Conservation (phyloP, 148 eudicot genomes). For the Chenopodium album region DNA sequence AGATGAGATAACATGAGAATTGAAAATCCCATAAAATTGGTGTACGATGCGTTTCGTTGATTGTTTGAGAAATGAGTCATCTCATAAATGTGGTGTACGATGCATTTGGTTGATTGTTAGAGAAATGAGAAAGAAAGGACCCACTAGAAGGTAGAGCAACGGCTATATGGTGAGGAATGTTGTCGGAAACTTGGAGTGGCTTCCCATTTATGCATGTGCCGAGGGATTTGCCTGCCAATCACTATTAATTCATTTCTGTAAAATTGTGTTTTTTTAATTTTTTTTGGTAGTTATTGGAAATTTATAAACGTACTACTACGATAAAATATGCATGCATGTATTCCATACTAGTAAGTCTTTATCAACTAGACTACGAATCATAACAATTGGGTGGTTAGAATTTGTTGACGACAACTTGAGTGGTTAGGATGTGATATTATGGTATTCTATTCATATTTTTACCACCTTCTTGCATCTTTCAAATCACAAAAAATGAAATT, state of each 20-base stretch:
- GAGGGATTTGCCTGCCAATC: neutral
- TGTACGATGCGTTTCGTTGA: too few relatives aligned
- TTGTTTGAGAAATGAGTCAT: too few relatives aligned
- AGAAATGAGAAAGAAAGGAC: conserved; percentile 8
- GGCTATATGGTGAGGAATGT: conserved; percentile 13
- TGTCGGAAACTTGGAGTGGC: neutral
- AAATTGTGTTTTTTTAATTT: neutral
- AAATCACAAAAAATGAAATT: too few relatives aligned
- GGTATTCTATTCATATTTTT: neutral
- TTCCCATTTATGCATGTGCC: conserved; percentile 2
- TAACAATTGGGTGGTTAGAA: conserved; percentile 7
- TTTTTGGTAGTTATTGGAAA: neutral
- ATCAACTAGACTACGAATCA: neutral
- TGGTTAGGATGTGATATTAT: neutral
- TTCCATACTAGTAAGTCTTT: neutral
- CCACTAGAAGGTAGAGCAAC: conserved; percentile 15
- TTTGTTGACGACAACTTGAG: neutral
- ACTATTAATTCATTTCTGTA: too few relatives aligned
- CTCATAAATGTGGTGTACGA: neutral
- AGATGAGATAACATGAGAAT: too few relatives aligned
- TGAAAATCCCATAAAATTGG: too few relatives aligned
- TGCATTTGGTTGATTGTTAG: neutral
- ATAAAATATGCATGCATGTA: neutral
- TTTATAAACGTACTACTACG: too few relatives aligned
- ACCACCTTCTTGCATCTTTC: too few relatives aligned